Conservation (phyloP, 441 rosid species). For the Arabidopsis hybrid region DNA sequence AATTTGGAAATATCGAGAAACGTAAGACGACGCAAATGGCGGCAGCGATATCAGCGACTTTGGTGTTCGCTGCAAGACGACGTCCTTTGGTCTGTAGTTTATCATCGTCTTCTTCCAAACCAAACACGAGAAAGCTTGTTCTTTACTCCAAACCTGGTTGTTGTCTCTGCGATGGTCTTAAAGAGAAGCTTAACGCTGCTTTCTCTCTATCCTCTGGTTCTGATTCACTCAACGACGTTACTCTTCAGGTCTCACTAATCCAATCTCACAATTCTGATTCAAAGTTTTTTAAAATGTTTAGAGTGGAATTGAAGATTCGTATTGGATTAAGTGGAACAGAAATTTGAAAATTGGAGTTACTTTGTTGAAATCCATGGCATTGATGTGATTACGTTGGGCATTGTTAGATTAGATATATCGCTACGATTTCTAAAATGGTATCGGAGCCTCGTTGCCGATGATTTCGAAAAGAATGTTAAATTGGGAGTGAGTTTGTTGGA, state of each 20-base stretch:
- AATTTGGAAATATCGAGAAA: background rate
- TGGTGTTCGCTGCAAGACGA: constrained; percentile 44
- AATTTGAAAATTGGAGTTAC: background rate
- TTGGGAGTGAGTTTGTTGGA: background rate
- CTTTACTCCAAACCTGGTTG: constrained; percentile 90
- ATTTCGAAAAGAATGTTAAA: background rate
- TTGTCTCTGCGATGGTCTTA: constrained; percentile 94
- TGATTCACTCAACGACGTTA: constrained; percentile 70
- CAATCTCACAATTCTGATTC: background rate
- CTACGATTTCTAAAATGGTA: background rate
- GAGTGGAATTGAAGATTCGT: background rate
- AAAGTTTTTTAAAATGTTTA: background rate
- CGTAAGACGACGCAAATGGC: constrained; percentile 45
- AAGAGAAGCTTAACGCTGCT: constrained; percentile 84
- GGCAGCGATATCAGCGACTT: constrained; percentile 45
- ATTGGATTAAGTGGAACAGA: background rate
- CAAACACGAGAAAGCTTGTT: constrained; percentile 57
- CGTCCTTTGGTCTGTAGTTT: constrained; percentile 46
- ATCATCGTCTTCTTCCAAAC: constrained; percentile 38
- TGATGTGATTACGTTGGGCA: background rate
- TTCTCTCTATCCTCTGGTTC: constrained; percentile 66
- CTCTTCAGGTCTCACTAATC: constrained; percentile 56
- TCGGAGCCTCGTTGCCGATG: background rate
- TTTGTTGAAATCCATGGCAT: background rate
- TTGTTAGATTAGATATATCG: background rate